Evolutionary conservation across 805 yeast species (phyloP), one percentile per base, ranked within the genome.

Genomic region (Diddensiella santjacobensis): DNA sequence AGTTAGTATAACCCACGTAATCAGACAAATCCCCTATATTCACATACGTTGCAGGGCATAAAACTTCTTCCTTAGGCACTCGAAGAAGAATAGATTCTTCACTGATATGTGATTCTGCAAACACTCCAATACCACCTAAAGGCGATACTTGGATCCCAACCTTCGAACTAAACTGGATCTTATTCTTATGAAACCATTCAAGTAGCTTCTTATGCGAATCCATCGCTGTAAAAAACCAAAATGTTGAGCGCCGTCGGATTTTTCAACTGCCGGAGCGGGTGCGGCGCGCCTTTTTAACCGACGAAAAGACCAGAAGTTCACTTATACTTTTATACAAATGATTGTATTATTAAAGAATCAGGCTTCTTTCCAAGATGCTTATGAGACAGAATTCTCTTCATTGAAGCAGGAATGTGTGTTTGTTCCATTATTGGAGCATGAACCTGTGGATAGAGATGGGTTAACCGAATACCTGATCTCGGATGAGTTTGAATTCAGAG

Each of bases 91-190:
- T 62, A 0, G 67, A 65, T 33, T 64, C 72, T 29, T 61, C 61
- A 4, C 61, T 65, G 6, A 79, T 58, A 23, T 71, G 70, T 23
- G 57, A 47, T 4, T 61, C 66, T 3, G 85, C 82, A 61, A 84
- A 84, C 0, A 88, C 91, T 4, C 96, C 96, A 2, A 79, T 54
- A 0, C 95, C 95, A 2, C 87, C 88, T 2, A 68, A 50, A 2
- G 65, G 55, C 0, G 87, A 79, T n/a, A 56, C 51, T 30, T 64
- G 69, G 1, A 84, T 63, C 33, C 71, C 69, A 8, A 83, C 60
- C 1, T 70, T 73, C 3, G 73, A 63, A 50, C 78, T 73, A 76
- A 87, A 79, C 50, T 70, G 73, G 1, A 83, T 75, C 45, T 78
- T 73, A 45, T 78, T 73, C 2, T 68, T 61, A 15, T 63, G 53